Base-by-base conservation (phyloP, 1,139 yeast genomes). In the Pichia sp. region DNA sequence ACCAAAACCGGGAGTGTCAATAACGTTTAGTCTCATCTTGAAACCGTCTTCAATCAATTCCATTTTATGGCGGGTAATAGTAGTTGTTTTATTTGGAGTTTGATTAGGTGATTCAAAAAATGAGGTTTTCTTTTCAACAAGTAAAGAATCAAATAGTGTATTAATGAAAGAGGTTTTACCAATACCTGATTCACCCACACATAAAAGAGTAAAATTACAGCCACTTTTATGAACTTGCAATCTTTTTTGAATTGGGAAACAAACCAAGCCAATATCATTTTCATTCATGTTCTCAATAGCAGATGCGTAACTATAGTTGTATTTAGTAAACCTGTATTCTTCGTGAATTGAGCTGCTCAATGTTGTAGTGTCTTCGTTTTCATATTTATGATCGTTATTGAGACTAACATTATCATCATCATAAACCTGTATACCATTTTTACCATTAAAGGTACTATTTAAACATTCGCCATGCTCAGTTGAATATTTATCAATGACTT, bases 1-100 rank as follows among this genome's bases (percentile, higher is more conserved):
- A 58, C 97, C 99, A 70, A 88, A 93, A 0, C 97, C 98, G 30
- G 96, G 96, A 19, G 98, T 84, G 58, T 93, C 95, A 59, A 93
- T 81, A 49, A 90, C 87, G 52, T 87, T 87, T 61, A 93, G 78
- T 56, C 81, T 84, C 66, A 93, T 80, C 62, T 82, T 81, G 55
- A 91, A 96, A 19, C 95, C 95, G 64, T 87, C 89, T 72, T 93
- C 98, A 59, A 75, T 77, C 42, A 77, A 68, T 38, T 70, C 70
- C 51, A 75, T 72, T 46, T 69, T 72, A 49, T 73, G 70, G 13
- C 74, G 67, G 5, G 66, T 65, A 36, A 80, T 67, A 18, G 54
- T 60, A 6, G 74, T 67, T 0, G 77, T 73, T 52, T 68, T 70
- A n/a, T 60, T 66, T 1, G 62, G 58, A 30, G 49, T 53, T 34